Percentiles rank a stretch among this genome's conserved stretches.
Conservation (phyloP, 2,329 filamentous ascomycete species). For the Penicillium sclerotigenum region DNA sequence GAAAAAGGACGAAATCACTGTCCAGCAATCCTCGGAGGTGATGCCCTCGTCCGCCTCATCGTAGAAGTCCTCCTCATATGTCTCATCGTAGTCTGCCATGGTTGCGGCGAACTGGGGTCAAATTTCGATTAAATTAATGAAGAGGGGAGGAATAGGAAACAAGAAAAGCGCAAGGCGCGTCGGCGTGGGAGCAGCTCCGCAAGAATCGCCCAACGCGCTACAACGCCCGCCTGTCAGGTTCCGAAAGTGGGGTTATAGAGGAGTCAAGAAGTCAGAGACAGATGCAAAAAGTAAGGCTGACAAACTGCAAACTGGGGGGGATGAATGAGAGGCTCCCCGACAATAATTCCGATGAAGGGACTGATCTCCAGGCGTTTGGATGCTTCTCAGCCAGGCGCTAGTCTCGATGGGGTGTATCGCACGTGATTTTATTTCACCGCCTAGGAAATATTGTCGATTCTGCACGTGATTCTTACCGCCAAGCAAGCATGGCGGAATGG, state of each 20-base stretch:
- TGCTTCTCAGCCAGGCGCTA: conserved; percentile 26
- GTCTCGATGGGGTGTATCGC: conserved; percentile 8
- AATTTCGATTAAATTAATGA: conserved; percentile 7
- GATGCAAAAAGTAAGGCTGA: conserved; percentile 16
- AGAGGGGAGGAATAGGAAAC: not conserved
- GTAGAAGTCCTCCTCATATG: conserved; percentile 68
- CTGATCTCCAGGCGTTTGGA: conserved; percentile 31
- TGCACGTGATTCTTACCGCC: not conserved
- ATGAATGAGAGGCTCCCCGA: conserved; percentile 23
- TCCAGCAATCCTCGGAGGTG: conserved; percentile 97
- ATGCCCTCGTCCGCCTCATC: conserved; percentile 69
- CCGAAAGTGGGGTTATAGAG: conserved; percentile 8
- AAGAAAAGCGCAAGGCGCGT: conserved; percentile 23
- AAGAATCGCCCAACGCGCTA: conserved; percentile 24
- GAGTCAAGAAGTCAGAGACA: conserved; percentile 13
- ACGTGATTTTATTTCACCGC: conserved; percentile 21
- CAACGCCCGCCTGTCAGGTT: conserved; percentile 21
- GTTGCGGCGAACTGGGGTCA: conserved; percentile 19
- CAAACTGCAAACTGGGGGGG: conserved; percentile 29
- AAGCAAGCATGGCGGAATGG: not conserved
- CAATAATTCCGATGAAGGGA: conserved; percentile 29
- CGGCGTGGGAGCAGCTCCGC: conserved; percentile 17
- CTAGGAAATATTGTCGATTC: not conserved
- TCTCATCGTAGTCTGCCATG: conserved; percentile 59
- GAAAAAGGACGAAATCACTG: conserved; percentile 95